Percentiles rank a stretch among this genome's conserved stretches.
phyloP scores from a whole-genome alignment of 371 early-diverging fungal genomes.

The Catenaria anguillulae region DNA sequence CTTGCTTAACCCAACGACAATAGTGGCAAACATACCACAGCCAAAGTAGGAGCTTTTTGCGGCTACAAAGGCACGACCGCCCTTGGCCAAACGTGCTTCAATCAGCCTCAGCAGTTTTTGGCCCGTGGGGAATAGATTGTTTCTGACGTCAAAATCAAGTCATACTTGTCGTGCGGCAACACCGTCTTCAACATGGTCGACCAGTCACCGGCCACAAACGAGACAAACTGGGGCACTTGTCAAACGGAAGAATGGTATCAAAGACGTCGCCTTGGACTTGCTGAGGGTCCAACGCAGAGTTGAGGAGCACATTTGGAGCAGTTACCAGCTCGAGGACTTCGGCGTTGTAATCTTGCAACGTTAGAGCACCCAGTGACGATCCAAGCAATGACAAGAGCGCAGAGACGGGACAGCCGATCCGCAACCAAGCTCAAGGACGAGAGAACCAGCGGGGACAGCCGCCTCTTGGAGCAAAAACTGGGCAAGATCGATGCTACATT shows the following conservation, averaged over 20 bases:
- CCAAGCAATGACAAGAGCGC: no score
- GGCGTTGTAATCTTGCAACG: constrained; percentile 83
- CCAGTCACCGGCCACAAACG: constrained; percentile 61
- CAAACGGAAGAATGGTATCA: constrained; percentile 14
- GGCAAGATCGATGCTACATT: constrained; percentile 74
- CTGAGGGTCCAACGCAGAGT: constrained; percentile 32
- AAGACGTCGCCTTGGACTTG: constrained; percentile 5
- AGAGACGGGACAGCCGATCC: constrained; percentile 78
- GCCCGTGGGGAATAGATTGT: constrained; percentile 67
- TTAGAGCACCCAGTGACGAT: no score
- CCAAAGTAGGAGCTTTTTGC: constrained; percentile 92
- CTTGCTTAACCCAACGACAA: no score
- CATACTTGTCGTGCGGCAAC: constrained; percentile 41
- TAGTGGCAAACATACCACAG: no score
- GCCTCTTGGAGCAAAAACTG: constrained; percentile 19
- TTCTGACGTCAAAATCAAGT: constrained; percentile 81
- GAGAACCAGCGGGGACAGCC: background rate
- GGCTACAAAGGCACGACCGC: constrained; percentile 65
- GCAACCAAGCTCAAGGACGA: constrained; percentile 60
- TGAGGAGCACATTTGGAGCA: constrained; percentile 73
- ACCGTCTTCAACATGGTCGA: constrained; percentile 17
- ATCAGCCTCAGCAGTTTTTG: constrained; percentile 43
- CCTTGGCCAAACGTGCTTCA: constrained; percentile 40
- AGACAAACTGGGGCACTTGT: constrained; percentile 20
- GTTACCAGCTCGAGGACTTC: constrained; percentile 75